A percentile compares a stretch with the other conserved stretches of the same genome.
phyloP scores from a whole-genome alignment of 1,139 yeast species.

The Protomyces arabidopsidicola region DNA sequence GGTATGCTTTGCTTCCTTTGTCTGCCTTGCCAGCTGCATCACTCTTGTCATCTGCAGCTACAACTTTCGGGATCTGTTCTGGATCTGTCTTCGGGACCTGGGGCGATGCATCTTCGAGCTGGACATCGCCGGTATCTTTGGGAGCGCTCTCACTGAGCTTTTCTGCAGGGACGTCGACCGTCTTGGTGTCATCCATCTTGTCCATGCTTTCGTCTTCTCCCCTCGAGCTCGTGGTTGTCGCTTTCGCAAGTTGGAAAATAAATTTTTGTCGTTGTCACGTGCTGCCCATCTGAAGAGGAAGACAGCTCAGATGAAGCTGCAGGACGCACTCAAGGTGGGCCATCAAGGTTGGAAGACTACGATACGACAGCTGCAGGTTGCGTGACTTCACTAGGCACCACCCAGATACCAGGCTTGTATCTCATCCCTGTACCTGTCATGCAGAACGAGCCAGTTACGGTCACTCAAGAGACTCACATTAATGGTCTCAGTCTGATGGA shows the following conservation, averaged over 20 bases:
- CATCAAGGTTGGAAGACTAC: no score
- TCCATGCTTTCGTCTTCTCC: neutral
- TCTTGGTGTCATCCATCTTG: constrained; percentile 11
- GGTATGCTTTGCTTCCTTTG: constrained; percentile 23
- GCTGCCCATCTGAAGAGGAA: no score
- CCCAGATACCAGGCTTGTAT: neutral
- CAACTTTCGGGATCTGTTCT: constrained; percentile 11
- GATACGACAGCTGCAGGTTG: no score
- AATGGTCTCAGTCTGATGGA: constrained; percentile 1
- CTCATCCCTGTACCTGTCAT: neutral
- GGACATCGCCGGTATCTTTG: constrained; percentile 12
- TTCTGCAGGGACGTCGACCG: constrained; percentile 2
- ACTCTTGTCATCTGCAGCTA: constrained; percentile 25
- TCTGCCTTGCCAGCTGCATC: constrained; percentile 25
- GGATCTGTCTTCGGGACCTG: constrained; percentile 14
- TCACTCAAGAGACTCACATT: neutral
- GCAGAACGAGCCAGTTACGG: neutral
- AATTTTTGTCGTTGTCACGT: no score
- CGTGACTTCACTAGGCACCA: no score
- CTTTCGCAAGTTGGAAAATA: no score
- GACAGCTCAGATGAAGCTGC: no score
- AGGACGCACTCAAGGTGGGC: no score
- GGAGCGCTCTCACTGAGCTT: neutral
- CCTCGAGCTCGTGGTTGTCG: no score
- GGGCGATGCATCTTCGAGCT: constrained; percentile 25